Evolutionary conservation across 2,329 filamentous ascomycete genomes (phyloP), one percentile per base, ranked within the genome.

Genomic region (Aspergillus spinulosporus): DNA sequence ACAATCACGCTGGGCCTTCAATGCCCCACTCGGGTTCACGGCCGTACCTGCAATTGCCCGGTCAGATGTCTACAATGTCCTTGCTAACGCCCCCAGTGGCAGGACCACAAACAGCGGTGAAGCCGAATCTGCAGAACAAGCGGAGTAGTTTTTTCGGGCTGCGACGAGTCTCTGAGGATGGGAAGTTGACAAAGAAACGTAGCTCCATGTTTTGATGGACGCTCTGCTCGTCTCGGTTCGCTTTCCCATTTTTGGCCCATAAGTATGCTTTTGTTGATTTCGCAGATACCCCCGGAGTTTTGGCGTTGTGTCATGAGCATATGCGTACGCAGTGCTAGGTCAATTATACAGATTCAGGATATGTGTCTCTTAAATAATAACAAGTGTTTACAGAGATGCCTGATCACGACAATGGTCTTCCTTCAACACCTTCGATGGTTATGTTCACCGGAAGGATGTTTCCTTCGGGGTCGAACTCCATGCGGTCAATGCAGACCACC

Each of bases 91-190:
- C 61, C 7, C 52, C 48, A n/a, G 37, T 40, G 36, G 32, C 34
- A 3, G 56, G 46, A 15, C 53, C 49, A 11, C 55, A 48, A 28
- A 6, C 29, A 6, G 52, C 56, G 6, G 42, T 28, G 34, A 55
- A 49, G 11, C 47, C 57, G 29, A 14, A 45, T 32, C 28, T 74
- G 8, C 71, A 72, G 49, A 68, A 74, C 52, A 77, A 74, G 59
- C 76, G 75, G 59, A 76, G 73, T 37, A 76, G 75, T 63, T 76
- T 79, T 65, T 78, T 79, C 62, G 72, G 74, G 3, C 73, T 79
- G 46, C 66, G 71, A 21, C 68, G 70, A 34, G 66, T 66, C 8
- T 68, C 71, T 15, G 74, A 76, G 11, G 58, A 63, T 7, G 68
- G 64, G 31, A 75, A 73, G 54, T 57, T 79, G 48, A 63, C 66